Evolutionary conservation across 768 basidiomycete species (phyloP).

Genomic region (Chiua virens): DNA sequence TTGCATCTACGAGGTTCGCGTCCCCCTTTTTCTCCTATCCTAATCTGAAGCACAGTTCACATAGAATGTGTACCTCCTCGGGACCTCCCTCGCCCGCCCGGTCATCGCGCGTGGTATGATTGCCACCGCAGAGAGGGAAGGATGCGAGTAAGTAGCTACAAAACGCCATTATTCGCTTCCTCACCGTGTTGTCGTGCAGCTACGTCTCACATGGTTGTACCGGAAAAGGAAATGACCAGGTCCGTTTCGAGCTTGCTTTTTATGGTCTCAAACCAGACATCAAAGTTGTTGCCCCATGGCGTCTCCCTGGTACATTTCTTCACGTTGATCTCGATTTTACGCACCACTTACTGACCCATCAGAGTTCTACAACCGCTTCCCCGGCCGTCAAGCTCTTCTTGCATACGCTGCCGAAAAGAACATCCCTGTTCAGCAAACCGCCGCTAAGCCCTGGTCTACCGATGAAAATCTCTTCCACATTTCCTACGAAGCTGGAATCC

Average conservation of each 20-base stretch:
- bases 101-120: constrained; percentile 99
- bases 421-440: constrained; percentile 94
- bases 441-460: constrained; percentile 98
- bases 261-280: constrained; percentile 98
- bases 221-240: constrained; percentile 99
- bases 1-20: constrained; percentile 90
- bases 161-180: background rate
- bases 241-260: constrained; percentile 98
- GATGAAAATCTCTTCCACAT: constrained; percentile 99
- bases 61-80: constrained; percentile 94
- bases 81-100: constrained; percentile 95
- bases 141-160: constrained; percentile 79
- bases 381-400: constrained; percentile 92
- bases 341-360: background rate
- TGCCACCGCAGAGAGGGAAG: constrained; percentile 81
- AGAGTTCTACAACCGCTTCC: constrained; percentile 98
- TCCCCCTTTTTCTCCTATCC: background rate
- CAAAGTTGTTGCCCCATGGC: constrained; percentile 99
- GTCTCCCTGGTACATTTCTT: constrained; percentile 69
- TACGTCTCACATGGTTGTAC: constrained; percentile 99
- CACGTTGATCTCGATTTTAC: background rate
- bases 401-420: constrained; percentile 82
- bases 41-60: background rate
- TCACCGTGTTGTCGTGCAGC: constrained; percentile 38
- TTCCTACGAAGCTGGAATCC: constrained; percentile 98